phyloP scores from a whole-genome alignment of 768 basidiomycete species.

The Lentinula edodes region DNA sequence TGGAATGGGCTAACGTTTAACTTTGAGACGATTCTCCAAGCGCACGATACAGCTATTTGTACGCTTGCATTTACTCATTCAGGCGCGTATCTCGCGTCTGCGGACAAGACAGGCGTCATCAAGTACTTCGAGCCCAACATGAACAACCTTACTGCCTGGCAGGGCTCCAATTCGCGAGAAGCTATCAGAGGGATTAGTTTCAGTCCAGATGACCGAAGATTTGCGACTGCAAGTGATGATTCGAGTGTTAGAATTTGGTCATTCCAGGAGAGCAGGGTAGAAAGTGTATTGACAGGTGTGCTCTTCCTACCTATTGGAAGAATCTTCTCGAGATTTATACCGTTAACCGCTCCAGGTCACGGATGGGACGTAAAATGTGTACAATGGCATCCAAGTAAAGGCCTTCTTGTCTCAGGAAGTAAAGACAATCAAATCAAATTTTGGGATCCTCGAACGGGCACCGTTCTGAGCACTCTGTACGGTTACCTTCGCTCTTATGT shows the following conservation, averaged over 20 bases:
- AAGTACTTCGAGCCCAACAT: slow-evolving; percentile 99
- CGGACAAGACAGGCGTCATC: slow-evolving; percentile 90
- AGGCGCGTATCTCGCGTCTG: slow-evolving; percentile 88
- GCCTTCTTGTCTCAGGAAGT: slow-evolving; percentile 88
- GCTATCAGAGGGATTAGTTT: slow-evolving; percentile 90
- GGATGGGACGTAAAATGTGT: slow-evolving; percentile 99
- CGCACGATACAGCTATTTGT: slow-evolving; percentile 93
- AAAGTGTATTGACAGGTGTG: slow-evolving; percentile 79
- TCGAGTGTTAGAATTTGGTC: slow-evolving; percentile 93
- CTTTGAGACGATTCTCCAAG: slow-evolving; percentile 99
- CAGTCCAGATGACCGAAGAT: slow-evolving; percentile 85
- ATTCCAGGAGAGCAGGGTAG: slow-evolving; percentile 87
- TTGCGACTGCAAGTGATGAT: slow-evolving; percentile 95
- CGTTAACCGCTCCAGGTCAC: slow-evolving; percentile 61
- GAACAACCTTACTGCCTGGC: slow-evolving; percentile 95
- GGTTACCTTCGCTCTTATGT: slow-evolving; percentile 17
- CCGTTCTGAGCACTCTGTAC: slow-evolving; percentile 84
- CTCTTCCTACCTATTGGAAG: neutral
- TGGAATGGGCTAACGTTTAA: slow-evolving; percentile 99
- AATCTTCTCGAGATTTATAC: neutral
- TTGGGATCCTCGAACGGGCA: slow-evolving; percentile 96
- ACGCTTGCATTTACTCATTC: slow-evolving; percentile 87
- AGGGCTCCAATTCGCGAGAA: slow-evolving; percentile 81
- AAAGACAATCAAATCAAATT: slow-evolving; percentile 99
- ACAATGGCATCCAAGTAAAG: slow-evolving; percentile 98